Conservation (phyloP, 768 basidiomycete species). For the Xerocomellus intermedius region DNA sequence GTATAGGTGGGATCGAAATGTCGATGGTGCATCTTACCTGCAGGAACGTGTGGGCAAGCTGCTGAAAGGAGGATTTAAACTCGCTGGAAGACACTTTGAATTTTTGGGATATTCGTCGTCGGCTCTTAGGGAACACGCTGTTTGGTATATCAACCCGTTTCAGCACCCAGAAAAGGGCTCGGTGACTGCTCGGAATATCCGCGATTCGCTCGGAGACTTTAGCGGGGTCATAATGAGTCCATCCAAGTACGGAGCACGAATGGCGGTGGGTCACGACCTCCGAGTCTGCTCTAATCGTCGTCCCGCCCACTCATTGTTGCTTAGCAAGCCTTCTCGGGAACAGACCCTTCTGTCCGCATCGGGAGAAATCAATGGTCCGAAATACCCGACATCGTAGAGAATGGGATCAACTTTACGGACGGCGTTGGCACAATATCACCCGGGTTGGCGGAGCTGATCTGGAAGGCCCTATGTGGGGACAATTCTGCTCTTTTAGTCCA, state of each 20-base stretch:
- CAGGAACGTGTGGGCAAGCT: constrained; percentile 55
- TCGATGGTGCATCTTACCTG: constrained; percentile 58
- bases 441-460: constrained; percentile 57
- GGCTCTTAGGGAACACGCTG: constrained; percentile 73
- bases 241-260: constrained; percentile 79
- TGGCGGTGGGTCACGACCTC: constrained; percentile 41
- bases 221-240: constrained; percentile 53
- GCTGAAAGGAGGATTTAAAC: constrained; percentile 60
- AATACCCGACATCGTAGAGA: constrained; percentile 53
- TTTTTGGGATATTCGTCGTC: constrained; percentile 83
- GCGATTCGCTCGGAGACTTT: constrained; percentile 69
- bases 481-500: constrained; percentile 35
- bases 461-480: constrained; percentile 49
- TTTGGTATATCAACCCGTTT: constrained; percentile 80
- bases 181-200: constrained; percentile 59
- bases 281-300: neutral
- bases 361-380: constrained; percentile 56
- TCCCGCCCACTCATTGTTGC: constrained; percentile 6
- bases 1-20: constrained; percentile 67
- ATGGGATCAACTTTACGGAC: constrained; percentile 60
- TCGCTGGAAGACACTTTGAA: constrained; percentile 71
- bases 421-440: constrained; percentile 78
- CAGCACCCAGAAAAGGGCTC: constrained; percentile 38
- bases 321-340: constrained; percentile 77
- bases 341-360: constrained; percentile 68